Conservation (phyloP, 2,329 filamentous ascomycete genomes). For the Penicillium crustosum region DNA sequence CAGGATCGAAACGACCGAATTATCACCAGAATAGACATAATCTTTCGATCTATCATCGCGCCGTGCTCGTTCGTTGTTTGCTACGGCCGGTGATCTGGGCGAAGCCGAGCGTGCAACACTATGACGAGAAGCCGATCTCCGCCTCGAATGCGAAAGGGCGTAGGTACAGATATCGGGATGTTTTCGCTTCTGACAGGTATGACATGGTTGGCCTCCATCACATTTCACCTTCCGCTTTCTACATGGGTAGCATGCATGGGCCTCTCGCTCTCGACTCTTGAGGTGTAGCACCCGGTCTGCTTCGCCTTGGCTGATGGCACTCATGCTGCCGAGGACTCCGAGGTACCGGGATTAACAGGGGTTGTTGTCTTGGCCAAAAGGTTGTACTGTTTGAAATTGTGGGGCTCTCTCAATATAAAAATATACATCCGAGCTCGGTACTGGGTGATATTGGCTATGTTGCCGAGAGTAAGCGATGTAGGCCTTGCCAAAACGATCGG, state of each 20-base stretch:
- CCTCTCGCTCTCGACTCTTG: conserved; percentile 32
- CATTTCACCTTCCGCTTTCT: conserved; percentile 40
- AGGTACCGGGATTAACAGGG: neutral
- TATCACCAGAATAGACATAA: conserved; percentile 34
- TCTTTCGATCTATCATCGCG: conserved; percentile 13
- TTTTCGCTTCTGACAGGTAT: conserved; percentile 28
- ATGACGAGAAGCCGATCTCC: neutral
- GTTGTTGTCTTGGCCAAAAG: neutral
- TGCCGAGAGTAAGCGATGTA: neutral
- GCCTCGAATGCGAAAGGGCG: conserved; percentile 5
- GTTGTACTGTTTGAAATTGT: neutral
- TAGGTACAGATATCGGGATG: conserved; percentile 34
- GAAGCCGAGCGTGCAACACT: neutral
- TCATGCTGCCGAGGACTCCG: conserved; percentile 18
- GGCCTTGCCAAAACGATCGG: neutral
- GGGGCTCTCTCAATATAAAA: neutral
- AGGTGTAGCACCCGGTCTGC: conserved; percentile 30
- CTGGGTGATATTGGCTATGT: neutral
- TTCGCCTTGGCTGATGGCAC: conserved; percentile 24
- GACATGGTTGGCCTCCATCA: conserved; percentile 31
- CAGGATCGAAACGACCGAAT: conserved; percentile 33
- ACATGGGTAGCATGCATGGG: conserved; percentile 37
- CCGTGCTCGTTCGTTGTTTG: neutral
- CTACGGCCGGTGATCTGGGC: neutral
- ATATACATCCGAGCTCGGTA: neutral